Evolutionary conservation across 2,329 filamentous ascomycete genomes (phyloP).

Genomic region (Penicillium sp.): DNA sequence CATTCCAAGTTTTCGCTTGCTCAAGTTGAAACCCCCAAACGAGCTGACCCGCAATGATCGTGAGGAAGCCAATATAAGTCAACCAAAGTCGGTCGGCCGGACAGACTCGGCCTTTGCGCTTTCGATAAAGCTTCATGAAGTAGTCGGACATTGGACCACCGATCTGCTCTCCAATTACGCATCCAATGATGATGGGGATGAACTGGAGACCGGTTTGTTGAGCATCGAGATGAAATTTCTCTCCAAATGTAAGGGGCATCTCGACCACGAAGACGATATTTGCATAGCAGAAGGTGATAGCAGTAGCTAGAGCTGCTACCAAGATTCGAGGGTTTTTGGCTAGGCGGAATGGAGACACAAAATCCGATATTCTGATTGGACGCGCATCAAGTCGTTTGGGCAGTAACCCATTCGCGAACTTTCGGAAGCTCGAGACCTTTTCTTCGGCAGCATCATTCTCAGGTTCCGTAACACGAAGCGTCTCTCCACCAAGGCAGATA

Average conservation of each 20-base stretch:
- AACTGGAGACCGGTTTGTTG: constrained; percentile 61
- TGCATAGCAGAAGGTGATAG: constrained; percentile 57
- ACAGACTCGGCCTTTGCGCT: constrained; percentile 30
- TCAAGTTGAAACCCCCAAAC: constrained; percentile 56
- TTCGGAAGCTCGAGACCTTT: too few species aligned
- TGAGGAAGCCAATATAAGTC: constrained; percentile 53
- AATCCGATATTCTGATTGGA: constrained; percentile 49
- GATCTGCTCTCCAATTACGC: constrained; percentile 58
- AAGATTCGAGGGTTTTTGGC: constrained; percentile 47
- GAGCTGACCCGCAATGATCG: constrained; percentile 54
- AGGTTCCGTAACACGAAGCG: constrained; percentile 43
- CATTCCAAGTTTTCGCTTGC: constrained; percentile 52
- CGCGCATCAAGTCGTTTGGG: constrained; percentile 44
- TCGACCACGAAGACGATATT: constrained; percentile 57
- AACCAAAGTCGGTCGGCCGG: constrained; percentile 56
- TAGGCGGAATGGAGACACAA: constrained; percentile 51
- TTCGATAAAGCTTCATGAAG: constrained; percentile 49
- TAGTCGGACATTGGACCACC: constrained; percentile 54
- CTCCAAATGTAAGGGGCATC: constrained; percentile 57
- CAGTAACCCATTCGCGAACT: too few species aligned
- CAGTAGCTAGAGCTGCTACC: constrained; percentile 54
- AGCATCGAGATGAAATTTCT: constrained; percentile 57
- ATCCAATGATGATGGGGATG: constrained; percentile 57
- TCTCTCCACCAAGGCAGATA: constrained; percentile 58
- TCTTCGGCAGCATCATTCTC: background rate